Evolutionary conservation across 768 basidiomycete genomes (phyloP).

Genomic region (Hericium erinaceus): DNA sequence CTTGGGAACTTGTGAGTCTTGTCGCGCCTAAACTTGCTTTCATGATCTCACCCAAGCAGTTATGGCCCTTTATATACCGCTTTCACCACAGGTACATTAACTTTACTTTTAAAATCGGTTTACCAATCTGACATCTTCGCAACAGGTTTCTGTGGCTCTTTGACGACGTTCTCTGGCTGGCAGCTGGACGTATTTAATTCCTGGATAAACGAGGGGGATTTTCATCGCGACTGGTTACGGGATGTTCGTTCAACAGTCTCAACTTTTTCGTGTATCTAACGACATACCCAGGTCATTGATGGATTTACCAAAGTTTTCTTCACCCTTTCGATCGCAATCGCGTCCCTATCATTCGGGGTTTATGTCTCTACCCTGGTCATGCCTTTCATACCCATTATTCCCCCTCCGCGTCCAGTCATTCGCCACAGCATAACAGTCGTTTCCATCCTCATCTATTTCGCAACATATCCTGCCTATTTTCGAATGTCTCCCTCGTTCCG

Average conservation of each 20-base stretch:
- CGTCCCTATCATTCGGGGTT: slow-evolving; percentile 68
- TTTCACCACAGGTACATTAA: slow-evolving; percentile 63
- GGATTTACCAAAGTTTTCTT: slow-evolving; percentile 74
- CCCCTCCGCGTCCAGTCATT: slow-evolving; percentile 32
- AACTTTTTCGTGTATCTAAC: neutral
- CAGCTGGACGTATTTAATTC: slow-evolving; percentile 80
- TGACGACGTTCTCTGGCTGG: slow-evolving; percentile 97
- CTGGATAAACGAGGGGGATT: slow-evolving; percentile 62
- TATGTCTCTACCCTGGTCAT: slow-evolving; percentile 40
- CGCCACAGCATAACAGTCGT: slow-evolving; percentile 45
- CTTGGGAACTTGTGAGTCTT: slow-evolving; percentile 64
- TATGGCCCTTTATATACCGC: slow-evolving; percentile 86
- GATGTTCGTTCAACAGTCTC: slow-evolving; percentile 41
- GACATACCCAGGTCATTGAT: slow-evolving; percentile 61
- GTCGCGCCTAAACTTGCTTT: slow-evolving; percentile 3
- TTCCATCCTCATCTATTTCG: slow-evolving; percentile 60
- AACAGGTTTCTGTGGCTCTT: slow-evolving; percentile 85
- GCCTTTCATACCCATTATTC: slow-evolving; percentile 32
- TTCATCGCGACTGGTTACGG: slow-evolving; percentile 53
- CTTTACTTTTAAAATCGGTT: neutral
- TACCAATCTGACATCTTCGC: neutral
- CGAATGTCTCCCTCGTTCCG: slow-evolving; percentile 60
- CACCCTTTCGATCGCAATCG: slow-evolving; percentile 69
- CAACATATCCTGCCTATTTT: slow-evolving; percentile 73
- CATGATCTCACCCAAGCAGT: slow-evolving; percentile 29